A percentile compares a stretch with the other conserved stretches of the same genome.
phyloP scores from a whole-genome alignment of 306 rosid genomes.

The Vicia sativa region DNA sequence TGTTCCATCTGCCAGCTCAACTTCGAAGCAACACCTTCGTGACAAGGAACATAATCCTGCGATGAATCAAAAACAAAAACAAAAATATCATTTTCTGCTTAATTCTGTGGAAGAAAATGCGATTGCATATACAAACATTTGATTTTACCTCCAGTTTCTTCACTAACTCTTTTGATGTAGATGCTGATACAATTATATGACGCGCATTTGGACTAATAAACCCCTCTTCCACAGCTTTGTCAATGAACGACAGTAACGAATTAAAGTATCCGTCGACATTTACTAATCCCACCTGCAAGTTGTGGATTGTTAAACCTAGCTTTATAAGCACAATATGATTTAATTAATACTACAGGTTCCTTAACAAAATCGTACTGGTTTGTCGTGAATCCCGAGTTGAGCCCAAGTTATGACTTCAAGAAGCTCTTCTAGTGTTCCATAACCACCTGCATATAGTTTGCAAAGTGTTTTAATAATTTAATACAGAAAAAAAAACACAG shows the following conservation, averaged over 20 bases:
- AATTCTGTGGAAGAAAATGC: conserved; percentile 13
- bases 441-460: conserved; percentile 70
- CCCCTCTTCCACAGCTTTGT: conserved; percentile 97
- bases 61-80: conserved; percentile 20
- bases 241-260: conserved; percentile 81
- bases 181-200: conserved; percentile 88
- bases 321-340: neutral
- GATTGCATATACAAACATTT: neutral
- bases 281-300: conserved; percentile 82
- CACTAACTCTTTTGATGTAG: conserved; percentile 85
- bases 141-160: conserved; percentile 84
- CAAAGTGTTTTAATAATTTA: conserved; percentile 15
- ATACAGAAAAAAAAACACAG: neutral
- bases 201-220: conserved; percentile 92
- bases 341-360: neutral
- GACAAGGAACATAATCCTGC: conserved; percentile 93
- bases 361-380: conserved; percentile 57
- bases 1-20: conserved; percentile 86
- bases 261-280: conserved; percentile 98
- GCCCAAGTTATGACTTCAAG: conserved; percentile 99
- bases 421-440: conserved; percentile 96
- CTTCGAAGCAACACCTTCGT: conserved; percentile 91
- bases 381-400: conserved; percentile 97
- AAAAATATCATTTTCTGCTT: neutral
- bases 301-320: conserved; percentile 28